These are phyloP conservation scores for Exophiala spinifera DNA, from an alignment of 2,329 filamentous ascomycete species.

Conservation along the genomic window DNA sequence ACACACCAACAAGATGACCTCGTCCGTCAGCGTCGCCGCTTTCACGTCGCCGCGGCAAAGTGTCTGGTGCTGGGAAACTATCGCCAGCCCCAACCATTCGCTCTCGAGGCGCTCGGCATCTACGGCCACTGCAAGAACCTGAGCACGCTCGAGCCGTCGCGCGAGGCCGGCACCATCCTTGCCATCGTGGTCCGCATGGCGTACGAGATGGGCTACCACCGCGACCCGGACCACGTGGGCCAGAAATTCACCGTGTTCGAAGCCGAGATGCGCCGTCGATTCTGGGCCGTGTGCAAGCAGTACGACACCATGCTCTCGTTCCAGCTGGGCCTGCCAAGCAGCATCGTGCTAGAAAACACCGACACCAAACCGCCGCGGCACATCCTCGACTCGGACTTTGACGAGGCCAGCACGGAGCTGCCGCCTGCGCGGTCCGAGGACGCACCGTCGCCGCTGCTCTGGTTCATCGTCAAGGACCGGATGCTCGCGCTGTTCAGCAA, in stretches of 20 bases:
- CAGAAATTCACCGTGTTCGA: conserved; percentile 52
- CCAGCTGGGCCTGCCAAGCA: conserved; percentile 62
- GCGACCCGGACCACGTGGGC: conserved; percentile 40
- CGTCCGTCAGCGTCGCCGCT: conserved; percentile 40
- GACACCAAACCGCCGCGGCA: conserved; percentile 60
- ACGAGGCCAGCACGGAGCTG: conserved; percentile 47
- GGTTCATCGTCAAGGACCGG: conserved; percentile 34
- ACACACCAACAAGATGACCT: conserved; percentile 42
- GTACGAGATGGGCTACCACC: conserved; percentile 61
- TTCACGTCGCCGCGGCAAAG: conserved; percentile 41
- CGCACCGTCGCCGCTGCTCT: conserved; percentile 41
- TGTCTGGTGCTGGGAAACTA: conserved; percentile 52
- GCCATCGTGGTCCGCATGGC: conserved; percentile 56
- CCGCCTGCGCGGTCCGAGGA: conserved; percentile 52
- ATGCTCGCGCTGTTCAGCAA: conserved; percentile 29
- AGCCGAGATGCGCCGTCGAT: conserved; percentile 51
- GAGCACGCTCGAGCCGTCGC: conserved; percentile 51
- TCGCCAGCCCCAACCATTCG: conserved; percentile 23
- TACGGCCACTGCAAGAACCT: conserved; percentile 55
- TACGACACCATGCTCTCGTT: conserved; percentile 61
- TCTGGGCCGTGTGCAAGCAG: conserved; percentile 46
- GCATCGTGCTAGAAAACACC: conserved; percentile 58
- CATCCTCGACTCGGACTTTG: conserved; percentile 59
- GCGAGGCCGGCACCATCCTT: conserved; percentile 53
- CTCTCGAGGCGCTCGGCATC: conserved; percentile 23